phyloP scores from a whole-genome alignment of 1,284 basidiomycete genomes.

The Cryptococcus floricola region DNA sequence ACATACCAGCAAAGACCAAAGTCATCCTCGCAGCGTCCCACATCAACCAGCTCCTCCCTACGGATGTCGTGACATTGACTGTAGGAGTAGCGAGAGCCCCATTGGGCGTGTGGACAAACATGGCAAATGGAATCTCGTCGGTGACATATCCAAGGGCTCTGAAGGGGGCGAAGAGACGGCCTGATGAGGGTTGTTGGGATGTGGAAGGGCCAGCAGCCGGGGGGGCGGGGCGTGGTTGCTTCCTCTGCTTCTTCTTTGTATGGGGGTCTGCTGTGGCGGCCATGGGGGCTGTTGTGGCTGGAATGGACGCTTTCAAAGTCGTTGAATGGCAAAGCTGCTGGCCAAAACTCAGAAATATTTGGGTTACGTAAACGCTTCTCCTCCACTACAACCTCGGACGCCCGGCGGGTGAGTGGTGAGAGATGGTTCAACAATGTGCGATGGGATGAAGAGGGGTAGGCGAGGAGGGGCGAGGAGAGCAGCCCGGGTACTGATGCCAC shows the following conservation, averaged over 20 bases:
- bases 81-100: slow-evolving; percentile 77
- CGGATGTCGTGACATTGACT: slow-evolving; percentile 78
- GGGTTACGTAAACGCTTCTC: too few species aligned
- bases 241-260: slow-evolving; percentile 11
- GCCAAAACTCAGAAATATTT: too few species aligned
- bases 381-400: too few species aligned
- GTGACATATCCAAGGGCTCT: slow-evolving; percentile 89
- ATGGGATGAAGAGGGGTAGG: too few species aligned
- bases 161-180: slow-evolving; percentile 82
- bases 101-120: slow-evolving; percentile 83
- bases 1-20: slow-evolving; percentile 85
- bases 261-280: background rate
- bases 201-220: slow-evolving; percentile 20
- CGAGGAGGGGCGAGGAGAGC: too few species aligned
- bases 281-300: background rate
- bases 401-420: too few species aligned
- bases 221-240: slow-evolving; percentile 5
- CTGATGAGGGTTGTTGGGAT: background rate
- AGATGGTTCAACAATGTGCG: too few species aligned
- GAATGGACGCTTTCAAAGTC: too few species aligned
- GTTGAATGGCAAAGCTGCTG: too few species aligned
- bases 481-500: too few species aligned
- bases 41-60: slow-evolving; percentile 88
- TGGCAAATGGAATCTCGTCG: slow-evolving; percentile 82
- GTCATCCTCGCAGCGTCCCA: slow-evolving; percentile 95